Evolutionary conservation across 2,329 filamentous ascomycete genomes (phyloP), one percentile per base, ranked within the genome.

Genomic region (Ceratocystis diversiconidia): DNA sequence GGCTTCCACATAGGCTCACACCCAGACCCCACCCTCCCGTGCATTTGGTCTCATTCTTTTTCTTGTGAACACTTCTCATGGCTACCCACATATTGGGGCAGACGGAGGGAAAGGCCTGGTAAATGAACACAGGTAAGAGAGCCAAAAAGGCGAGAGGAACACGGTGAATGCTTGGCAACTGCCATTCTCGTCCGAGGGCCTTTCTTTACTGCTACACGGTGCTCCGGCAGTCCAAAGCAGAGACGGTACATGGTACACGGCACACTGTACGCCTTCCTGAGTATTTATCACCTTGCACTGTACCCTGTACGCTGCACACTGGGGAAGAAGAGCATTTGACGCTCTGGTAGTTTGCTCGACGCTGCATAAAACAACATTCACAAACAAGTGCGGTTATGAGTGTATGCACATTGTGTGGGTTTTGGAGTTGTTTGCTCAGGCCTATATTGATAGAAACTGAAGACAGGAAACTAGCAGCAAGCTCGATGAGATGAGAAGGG

Each of bases 101-200:
- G 25, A 17, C 25, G 17, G 52, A 57, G 28, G 28, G 52, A 12
- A 57, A 57, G 52, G 32, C 52, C 52, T 32, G 52, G 22, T 57
- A 17, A 57, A n/a, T 57, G 28, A 36, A 57, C 32, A 57, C 52
- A 32, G 15, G 52, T 8, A 57, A 17, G 17, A 30, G 25, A n/a
- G 10, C 52, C 52, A 32, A 57, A 36, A 32, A 57, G 22, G 52
- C 7, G 52, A 32, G 28, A 57, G 52, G 52, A 57, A n/a, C 25
- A 57, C 28, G 52, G 10, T 32, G 52, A 15, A n/a, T 30, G 28
- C 28, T 32, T 57, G 28, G 52, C 52, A 57, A 32, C 28, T 57
- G 52, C 25, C 25, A 36, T 57, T 57, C 52, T 57, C 52, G 52
- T 57, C 52, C 52, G 52, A 57, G 52, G 52, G 52, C 25, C 52